Evolutionary conservation across 2,329 filamentous ascomycete species (phyloP).

Genomic region (Periconia macrospinosa): DNA sequence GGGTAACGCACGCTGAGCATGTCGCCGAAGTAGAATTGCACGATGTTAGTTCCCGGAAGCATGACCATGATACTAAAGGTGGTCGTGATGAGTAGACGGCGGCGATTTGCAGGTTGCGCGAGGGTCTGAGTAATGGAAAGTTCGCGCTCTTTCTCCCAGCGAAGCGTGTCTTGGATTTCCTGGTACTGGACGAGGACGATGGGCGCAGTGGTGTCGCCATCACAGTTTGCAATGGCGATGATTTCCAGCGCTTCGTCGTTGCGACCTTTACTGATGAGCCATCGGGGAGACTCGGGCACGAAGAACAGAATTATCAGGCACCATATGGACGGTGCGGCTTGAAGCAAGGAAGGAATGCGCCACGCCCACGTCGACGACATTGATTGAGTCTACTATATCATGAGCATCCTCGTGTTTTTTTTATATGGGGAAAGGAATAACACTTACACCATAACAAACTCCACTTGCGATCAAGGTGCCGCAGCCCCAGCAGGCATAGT

Average conservation of each 20-base stretch:
- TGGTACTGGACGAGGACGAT: conserved; percentile 4
- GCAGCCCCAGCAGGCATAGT: conserved; percentile 5
- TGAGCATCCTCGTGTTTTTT: neutral
- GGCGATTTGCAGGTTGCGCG: conserved; percentile 30
- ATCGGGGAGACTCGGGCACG: conserved; percentile 62
- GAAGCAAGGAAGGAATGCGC: conserved; percentile 54
- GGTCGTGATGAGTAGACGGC: conserved; percentile 40
- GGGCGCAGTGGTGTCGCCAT: conserved; percentile 36
- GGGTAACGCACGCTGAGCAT: conserved; percentile 33
- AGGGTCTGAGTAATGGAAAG: conserved; percentile 11
- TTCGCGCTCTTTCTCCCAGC: conserved; percentile 11
- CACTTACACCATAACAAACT: conserved; percentile 2
- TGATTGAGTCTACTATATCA: neutral
- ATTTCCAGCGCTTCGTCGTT: conserved; percentile 56
- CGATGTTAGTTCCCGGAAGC: conserved; percentile 34
- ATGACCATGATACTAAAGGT: conserved; percentile 21
- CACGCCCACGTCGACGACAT: conserved; percentile 45
- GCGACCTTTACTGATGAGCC: conserved; percentile 57
- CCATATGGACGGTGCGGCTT: conserved; percentile 47
- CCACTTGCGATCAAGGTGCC: conserved; percentile 1
- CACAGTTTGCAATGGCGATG: conserved; percentile 55
- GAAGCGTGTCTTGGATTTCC: conserved; percentile 2
- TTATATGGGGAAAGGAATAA: neutral
- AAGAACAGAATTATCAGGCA: conserved; percentile 36
- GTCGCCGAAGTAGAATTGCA: conserved; percentile 42